Evolutionary conservation across 177 flowering plant species (phyloP).

Genomic region (Telopea speciosissima): DNA sequence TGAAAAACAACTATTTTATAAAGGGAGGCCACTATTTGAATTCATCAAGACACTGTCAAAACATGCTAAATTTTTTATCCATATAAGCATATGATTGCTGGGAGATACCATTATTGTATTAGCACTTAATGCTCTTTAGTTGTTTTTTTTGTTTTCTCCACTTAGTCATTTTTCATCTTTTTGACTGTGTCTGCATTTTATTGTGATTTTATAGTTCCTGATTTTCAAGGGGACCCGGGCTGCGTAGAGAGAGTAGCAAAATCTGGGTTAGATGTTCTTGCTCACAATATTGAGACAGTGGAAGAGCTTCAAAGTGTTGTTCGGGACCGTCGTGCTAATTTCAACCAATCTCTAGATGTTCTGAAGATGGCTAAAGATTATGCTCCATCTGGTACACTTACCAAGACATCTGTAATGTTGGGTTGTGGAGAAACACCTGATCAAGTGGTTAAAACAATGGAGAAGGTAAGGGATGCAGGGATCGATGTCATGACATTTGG

Average conservation of each 20-base stretch:
- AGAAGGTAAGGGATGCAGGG: conserved; percentile 92
- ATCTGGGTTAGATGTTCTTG: conserved; percentile 93
- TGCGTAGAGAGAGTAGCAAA: conserved; percentile 84
- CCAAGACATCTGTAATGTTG: conserved; percentile 95
- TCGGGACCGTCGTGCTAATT: conserved; percentile 92
- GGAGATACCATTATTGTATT: background rate
- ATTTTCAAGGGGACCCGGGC: conserved; percentile 73
- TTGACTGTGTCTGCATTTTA: background rate
- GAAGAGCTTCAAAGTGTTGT: conserved; percentile 91
- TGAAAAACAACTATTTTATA: background rate
- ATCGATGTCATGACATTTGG: conserved; percentile 98
- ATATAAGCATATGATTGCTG: background rate
- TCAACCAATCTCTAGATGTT: conserved; percentile 85
- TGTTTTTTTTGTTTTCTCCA: background rate
- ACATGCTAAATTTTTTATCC: background rate
- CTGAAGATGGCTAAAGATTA: conserved; percentile 75
- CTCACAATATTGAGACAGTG: conserved; percentile 97
- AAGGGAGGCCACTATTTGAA: background rate
- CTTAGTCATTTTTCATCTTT: background rate
- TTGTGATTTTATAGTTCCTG: conserved; percentile 61
- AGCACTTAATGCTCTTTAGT: background rate
- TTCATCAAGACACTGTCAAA: background rate
- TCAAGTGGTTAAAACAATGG: conserved; percentile 86
- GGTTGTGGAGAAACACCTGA: conserved; percentile 99
- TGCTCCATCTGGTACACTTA: conserved; percentile 89